Evolutionary conservation across 169 alveolate genomes (phyloP).

Genomic region (Plasmodium inui): DNA sequence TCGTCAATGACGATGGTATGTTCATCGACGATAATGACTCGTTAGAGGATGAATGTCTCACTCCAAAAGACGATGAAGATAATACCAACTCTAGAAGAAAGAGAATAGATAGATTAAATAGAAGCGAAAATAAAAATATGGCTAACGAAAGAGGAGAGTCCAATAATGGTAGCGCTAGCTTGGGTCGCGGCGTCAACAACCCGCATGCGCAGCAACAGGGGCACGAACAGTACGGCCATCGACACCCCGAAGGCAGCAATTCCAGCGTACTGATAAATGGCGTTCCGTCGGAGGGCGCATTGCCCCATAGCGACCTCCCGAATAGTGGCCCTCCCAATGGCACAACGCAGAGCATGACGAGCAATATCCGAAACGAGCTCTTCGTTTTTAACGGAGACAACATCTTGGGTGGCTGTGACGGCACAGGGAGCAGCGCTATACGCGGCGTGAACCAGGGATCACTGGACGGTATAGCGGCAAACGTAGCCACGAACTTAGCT

Average conservation of each 20-base stretch:
- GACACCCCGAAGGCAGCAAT: not conserved
- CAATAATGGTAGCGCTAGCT: not conserved
- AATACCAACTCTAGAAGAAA: conserved; percentile 39
- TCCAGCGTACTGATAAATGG: not conserved
- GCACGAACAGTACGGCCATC: not conserved
- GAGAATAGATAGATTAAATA: conserved; percentile 21
- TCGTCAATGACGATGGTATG: conserved; percentile 59
- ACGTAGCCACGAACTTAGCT: not conserved
- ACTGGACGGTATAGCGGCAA: not conserved
- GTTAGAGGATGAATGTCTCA: conserved; percentile 53
- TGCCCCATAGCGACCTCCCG: not conserved
- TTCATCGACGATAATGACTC: conserved; percentile 54
- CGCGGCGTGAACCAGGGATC: not conserved
- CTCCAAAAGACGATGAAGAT: conserved; percentile 72
- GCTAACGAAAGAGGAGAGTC: not conserved
- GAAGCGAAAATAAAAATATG: conserved; percentile 27
- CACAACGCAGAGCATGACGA: not conserved
- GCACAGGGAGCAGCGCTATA: not conserved
- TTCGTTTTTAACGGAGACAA: conserved; percentile 1
- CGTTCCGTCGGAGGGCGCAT: not conserved
- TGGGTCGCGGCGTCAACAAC: not conserved
- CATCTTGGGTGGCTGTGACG: not conserved
- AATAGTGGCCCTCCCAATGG: not conserved
- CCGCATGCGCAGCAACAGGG: not conserved
- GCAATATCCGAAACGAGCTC: not conserved